phyloP scores from a whole-genome alignment of 768 basidiomycete species.

The Mycena sanguinolenta region DNA sequence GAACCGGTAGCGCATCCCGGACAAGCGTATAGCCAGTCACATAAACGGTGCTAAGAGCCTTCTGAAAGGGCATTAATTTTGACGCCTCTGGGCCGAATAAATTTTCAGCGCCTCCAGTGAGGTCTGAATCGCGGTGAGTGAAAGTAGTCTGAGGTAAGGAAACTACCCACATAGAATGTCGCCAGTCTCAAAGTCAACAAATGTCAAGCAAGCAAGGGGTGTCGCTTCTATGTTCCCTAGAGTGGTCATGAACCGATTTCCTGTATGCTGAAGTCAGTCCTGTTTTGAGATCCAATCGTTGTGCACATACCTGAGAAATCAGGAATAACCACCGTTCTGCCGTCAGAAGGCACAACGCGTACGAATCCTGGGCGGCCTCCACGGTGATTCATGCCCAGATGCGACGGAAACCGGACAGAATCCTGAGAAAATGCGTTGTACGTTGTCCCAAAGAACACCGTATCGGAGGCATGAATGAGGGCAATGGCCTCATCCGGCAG shows the following conservation, averaged over 20 bases:
- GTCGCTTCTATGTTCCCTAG: conserved; percentile 73
- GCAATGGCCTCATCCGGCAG: conserved; percentile 64
- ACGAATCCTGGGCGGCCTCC: conserved; percentile 75
- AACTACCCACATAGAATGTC: conserved; percentile 59
- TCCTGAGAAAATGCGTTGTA: conserved; percentile 59
- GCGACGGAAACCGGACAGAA: conserved; percentile 61
- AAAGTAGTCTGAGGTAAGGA: neutral
- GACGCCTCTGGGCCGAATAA: conserved; percentile 63
- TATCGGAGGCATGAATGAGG: conserved; percentile 65
- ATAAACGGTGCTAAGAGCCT: conserved; percentile 60
- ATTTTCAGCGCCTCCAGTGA: conserved; percentile 69
- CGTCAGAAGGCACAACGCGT: conserved; percentile 68
- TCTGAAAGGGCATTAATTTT: conserved; percentile 67
- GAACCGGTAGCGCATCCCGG: conserved; percentile 65
- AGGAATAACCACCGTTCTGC: conserved; percentile 68
- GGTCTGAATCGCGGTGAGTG: conserved; percentile 42
- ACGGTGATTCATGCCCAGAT: conserved; percentile 74
- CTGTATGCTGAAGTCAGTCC: conserved; percentile 45
- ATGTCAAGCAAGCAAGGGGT: conserved; percentile 68
- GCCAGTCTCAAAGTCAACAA: conserved; percentile 66
- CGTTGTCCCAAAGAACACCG: conserved; percentile 67
- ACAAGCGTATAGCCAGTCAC: conserved; percentile 69
- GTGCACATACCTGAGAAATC: conserved; percentile 66
- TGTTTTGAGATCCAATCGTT: conserved; percentile 18
- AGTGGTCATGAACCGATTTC: conserved; percentile 74